A percentile compares a stretch with the other conserved stretches of the same genome.
Conservation (phyloP, 768 basidiomycete species). For the Floccularia luteovirens region DNA sequence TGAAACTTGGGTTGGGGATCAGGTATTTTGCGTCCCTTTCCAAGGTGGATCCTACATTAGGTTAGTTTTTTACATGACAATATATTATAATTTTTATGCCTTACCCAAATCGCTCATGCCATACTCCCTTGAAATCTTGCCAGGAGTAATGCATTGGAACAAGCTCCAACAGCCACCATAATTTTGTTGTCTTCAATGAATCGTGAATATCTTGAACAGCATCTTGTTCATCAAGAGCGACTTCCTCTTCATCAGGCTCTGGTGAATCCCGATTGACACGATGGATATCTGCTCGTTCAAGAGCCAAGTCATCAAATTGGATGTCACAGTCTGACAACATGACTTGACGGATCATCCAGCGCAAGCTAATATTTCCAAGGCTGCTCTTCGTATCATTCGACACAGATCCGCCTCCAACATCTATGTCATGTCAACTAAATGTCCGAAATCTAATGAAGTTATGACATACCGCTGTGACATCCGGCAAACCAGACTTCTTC, state of each 20-base stretch:
- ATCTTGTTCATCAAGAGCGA: slow-evolving; percentile 20
- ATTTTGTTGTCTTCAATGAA: slow-evolving; percentile 26
- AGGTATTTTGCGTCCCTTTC: slow-evolving; percentile 45
- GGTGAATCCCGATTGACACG: too few relatives aligned
- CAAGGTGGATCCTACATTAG: slow-evolving; percentile 46
- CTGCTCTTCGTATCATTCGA: slow-evolving; percentile 10
- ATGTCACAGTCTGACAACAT: too few relatives aligned
- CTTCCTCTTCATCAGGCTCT: slow-evolving; percentile 5
- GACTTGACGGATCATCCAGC: slow-evolving; percentile 26
- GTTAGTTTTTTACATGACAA: too few relatives aligned
- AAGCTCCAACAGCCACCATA: slow-evolving; percentile 75
- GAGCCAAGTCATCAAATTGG: too few relatives aligned
- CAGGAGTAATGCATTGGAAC: slow-evolving; percentile 44
- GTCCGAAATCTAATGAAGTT: not conserved
- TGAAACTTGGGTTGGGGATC: slow-evolving; percentile 50
- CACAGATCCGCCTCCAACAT: slow-evolving; percentile 18
- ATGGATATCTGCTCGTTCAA: too few relatives aligned
- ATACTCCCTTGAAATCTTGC: slow-evolving; percentile 48
- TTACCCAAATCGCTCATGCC: slow-evolving; percentile 50
- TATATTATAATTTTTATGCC: slow-evolving; percentile 19
- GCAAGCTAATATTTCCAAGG: slow-evolving; percentile 16
- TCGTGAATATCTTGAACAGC: slow-evolving; percentile 51
- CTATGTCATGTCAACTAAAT: slow-evolving; percentile 13
- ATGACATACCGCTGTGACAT: not conserved
- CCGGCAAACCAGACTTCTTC: slow-evolving; percentile 19